These are phyloP conservation scores for Candida nanaspora DNA, from an alignment of 805 yeast genomes.

Conservation along the genomic window DNA sequence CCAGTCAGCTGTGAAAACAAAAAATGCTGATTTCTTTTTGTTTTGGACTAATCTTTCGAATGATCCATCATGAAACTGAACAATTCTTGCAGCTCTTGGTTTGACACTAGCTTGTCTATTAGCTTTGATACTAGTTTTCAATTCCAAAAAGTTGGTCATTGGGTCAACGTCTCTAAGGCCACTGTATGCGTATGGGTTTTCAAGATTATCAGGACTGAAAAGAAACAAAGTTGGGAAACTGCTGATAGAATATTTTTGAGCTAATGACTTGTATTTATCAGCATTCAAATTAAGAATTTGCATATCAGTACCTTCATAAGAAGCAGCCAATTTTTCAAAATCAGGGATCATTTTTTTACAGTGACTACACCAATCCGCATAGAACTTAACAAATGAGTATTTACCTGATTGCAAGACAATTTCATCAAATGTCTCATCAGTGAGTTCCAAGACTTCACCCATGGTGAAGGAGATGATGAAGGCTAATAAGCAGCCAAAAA, in stretches of 20 bases:
- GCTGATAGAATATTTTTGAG: conserved; percentile 41
- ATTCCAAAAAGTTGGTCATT: conserved; percentile 42
- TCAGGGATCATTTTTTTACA: conserved; percentile 53
- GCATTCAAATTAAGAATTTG: conserved; percentile 54
- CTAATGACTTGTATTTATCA: conserved; percentile 45
- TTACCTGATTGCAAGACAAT: conserved; percentile 54
- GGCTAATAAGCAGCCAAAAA: neutral
- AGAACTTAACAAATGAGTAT: conserved; percentile 70
- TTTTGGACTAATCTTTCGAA: conserved; percentile 20
- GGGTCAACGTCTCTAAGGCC: conserved; percentile 46
- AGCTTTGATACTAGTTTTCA: conserved; percentile 27
- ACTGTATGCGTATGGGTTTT: conserved; percentile 45
- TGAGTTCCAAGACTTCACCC: neutral
- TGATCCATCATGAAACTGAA: conserved; percentile 19
- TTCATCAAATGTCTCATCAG: conserved; percentile 45
- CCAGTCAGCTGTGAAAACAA: conserved; percentile 56
- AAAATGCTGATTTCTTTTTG: conserved; percentile 36
- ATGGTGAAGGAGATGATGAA: neutral
- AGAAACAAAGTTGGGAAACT: conserved; percentile 64
- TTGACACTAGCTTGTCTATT: conserved; percentile 4
- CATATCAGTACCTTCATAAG: conserved; percentile 25
- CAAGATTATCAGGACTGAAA: conserved; percentile 40
- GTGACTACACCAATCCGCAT: conserved; percentile 70
- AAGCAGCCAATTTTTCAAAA: conserved; percentile 39
- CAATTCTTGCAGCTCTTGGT: conserved; percentile 14